phyloP scores from a whole-genome alignment of 208 protist species.

The Leishmania amazonensis region DNA sequence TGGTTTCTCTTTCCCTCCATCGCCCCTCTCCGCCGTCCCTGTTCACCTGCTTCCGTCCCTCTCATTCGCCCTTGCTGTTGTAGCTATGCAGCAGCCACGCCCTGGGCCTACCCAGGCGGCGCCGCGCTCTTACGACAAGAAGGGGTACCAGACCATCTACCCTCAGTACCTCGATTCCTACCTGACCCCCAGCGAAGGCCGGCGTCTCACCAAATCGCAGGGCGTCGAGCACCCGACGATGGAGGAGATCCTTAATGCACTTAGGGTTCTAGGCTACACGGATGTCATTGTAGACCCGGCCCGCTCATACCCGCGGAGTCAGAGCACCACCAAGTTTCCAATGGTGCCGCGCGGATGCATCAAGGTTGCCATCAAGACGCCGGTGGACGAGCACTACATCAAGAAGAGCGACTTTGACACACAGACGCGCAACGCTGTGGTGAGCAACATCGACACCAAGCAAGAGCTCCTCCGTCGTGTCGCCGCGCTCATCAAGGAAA shows the following conservation, averaged over 20 bases:
- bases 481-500: slow-evolving; percentile 71
- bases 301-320: slow-evolving; percentile 62
- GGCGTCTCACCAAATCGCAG: slow-evolving; percentile 72
- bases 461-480: slow-evolving; percentile 75
- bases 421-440: slow-evolving; percentile 62
- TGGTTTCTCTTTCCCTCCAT: background rate
- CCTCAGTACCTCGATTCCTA: slow-evolving; percentile 87
- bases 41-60: background rate
- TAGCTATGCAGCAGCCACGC: slow-evolving; percentile 9
- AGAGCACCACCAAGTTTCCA: slow-evolving; percentile 59
- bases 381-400: slow-evolving; percentile 79
- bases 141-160: slow-evolving; percentile 80
- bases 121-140: slow-evolving; percentile 55
- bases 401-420: slow-evolving; percentile 90
- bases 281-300: slow-evolving; percentile 52
- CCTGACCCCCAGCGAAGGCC: slow-evolving; percentile 71
- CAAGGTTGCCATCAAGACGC: slow-evolving; percentile 76
- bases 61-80: background rate
- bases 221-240: slow-evolving; percentile 67
- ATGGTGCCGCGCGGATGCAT: slow-evolving; percentile 79
- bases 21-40: background rate
- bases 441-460: slow-evolving; percentile 69
- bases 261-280: slow-evolving; percentile 64
- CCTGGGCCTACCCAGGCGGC: slow-evolving; percentile 14
- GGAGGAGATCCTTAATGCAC: slow-evolving; percentile 64